Conservation (phyloP, 345 rosid species). For the Dipteronia sinensis region DNA sequence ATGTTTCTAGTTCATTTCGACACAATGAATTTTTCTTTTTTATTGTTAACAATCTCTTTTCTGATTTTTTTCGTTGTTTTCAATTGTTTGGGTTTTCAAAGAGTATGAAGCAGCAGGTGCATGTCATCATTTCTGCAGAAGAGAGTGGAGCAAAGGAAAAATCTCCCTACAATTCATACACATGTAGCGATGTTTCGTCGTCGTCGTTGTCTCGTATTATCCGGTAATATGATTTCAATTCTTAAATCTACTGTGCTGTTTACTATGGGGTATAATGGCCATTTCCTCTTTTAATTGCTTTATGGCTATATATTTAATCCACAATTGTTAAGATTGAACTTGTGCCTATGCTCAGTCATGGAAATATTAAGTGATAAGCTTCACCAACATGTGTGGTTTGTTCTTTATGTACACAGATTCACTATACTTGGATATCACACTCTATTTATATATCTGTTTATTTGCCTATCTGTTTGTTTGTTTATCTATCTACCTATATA, state of each 20-base stretch:
- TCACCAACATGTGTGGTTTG: neutral
- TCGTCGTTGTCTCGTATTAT: slow-evolving; percentile 69
- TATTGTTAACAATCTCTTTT: neutral
- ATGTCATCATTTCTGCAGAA: slow-evolving; percentile 77
- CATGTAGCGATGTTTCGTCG: slow-evolving; percentile 67
- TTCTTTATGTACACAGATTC: neutral
- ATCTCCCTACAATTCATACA: slow-evolving; percentile 74
- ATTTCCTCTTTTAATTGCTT: neutral
- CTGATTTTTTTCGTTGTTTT: neutral
- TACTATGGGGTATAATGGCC: neutral
- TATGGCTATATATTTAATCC: neutral
- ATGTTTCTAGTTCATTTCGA: slow-evolving; percentile 13
- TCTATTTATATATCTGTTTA: neutral
- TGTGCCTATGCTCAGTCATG: neutral
- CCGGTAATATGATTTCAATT: slow-evolving; percentile 50
- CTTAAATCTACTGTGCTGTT: neutral
- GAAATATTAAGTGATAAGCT: neutral
- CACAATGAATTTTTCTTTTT: neutral
- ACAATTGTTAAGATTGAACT: neutral
- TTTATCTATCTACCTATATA: neutral
- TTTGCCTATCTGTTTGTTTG: neutral
- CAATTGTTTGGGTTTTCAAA: slow-evolving; percentile 32
- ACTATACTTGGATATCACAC: neutral
- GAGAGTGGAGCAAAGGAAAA: slow-evolving; percentile 87
- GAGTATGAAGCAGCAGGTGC: slow-evolving; percentile 66